phyloP scores from a whole-genome alignment of 192 early-diverging fungal species.

The Umbelopsis vinacea region DNA sequence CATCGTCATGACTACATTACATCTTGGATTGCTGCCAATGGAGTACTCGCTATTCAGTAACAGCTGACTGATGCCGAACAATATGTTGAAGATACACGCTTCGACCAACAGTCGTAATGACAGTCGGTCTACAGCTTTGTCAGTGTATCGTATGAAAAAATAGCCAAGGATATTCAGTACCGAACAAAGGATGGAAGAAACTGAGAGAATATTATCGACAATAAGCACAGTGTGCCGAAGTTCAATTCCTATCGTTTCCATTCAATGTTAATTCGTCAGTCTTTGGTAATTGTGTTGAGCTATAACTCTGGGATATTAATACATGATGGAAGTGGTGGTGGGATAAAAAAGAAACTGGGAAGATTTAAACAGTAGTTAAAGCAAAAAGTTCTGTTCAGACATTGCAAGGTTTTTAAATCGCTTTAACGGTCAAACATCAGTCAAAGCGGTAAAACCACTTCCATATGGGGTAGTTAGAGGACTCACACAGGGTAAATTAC shows the following conservation, averaged over 20 bases:
- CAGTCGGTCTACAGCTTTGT: background rate
- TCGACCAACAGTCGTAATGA: conserved; percentile 9
- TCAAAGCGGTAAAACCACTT: no score
- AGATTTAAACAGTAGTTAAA: no score
- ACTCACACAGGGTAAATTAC: no score
- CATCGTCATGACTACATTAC: background rate
- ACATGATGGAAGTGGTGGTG: no score
- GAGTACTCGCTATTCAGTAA: background rate
- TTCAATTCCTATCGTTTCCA: background rate
- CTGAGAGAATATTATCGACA: background rate
- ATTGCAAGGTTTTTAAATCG: no score
- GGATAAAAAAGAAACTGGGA: no score
- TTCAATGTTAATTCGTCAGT: no score
- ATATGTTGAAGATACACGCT: background rate
- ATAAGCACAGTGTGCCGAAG: background rate
- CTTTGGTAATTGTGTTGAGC: no score
- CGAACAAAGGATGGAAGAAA: background rate
- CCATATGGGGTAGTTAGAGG: no score
- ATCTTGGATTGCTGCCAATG: background rate
- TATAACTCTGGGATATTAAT: no score
- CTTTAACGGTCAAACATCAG: no score
- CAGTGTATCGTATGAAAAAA: background rate
- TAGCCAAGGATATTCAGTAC: background rate
- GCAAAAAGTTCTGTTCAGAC: no score
- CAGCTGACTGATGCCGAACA: background rate